Evolutionary conservation across 208 protist species (phyloP), one percentile per base, ranked within the genome.

Genomic region (Leishmania major): DNA sequence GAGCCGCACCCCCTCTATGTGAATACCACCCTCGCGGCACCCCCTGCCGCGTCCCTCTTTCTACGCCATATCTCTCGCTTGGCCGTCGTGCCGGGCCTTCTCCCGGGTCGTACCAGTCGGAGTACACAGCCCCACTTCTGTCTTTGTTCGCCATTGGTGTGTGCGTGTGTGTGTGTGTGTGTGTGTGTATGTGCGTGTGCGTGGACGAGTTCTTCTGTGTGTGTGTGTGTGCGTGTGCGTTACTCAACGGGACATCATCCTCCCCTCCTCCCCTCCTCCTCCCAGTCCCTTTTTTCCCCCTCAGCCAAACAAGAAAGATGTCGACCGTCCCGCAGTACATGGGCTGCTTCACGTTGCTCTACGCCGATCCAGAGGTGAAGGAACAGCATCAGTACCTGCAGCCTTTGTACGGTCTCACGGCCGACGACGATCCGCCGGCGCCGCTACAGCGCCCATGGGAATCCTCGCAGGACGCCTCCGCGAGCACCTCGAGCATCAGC

Each of bases 311-410:
- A 57, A 13, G n/a, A 75, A 57, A 75, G n/a, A 51, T 76, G 72
- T 37, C 74, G 1, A 11, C 59, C 37, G 31, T 76, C 8, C 85
- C 76, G 6, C 66, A 51, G 17, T 80, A 70, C 70, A 37, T 64
- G n/a, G 86, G 60, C 62, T 77, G 77, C 71, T 87, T 84, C 71
- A 84, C 86, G 28, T 73, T 87, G 40, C 79, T 89, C 45, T 89
- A 87, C 66, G 82, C 59, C 19, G 86, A 89, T 45, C 82, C 86
- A 43, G 83, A 85, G 70, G 60, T 80, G 53, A 55, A 67, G 62
- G 64, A 75, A n/a, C 55, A 87, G 62, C 75, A 40, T 43, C 84
- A 77, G 59, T 87, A 81, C 69, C 76, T 87, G 62, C 82, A 89
- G 59, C 83, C 83, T 22, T 64, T 87, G 17, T 89, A 89, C 78